Conservation (phyloP, 371 early-diverging fungal genomes). For the Thermomucor indicae-seudaticae region DNA sequence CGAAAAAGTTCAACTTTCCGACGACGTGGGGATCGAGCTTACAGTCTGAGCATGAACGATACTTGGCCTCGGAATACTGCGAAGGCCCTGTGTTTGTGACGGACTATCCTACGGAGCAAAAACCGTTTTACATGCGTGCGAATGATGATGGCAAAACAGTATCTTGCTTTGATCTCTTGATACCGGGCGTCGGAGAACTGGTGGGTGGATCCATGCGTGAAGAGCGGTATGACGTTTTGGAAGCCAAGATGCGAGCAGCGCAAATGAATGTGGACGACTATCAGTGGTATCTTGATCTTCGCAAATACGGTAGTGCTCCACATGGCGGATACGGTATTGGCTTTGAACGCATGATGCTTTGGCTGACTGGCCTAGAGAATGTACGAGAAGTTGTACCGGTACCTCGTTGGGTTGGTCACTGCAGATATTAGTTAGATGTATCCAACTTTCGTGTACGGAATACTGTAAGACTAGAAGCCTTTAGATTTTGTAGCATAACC, state of each 20-base stretch:
- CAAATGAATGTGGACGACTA: conserved; percentile 64
- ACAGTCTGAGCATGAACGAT: conserved; percentile 89
- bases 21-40: conserved; percentile 75
- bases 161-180: conserved; percentile 81
- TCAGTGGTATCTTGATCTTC: conserved; percentile 86
- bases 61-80: conserved; percentile 68
- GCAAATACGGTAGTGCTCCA: conserved; percentile 80
- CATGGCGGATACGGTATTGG: conserved; percentile 96
- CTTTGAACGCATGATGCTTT: conserved; percentile 79
- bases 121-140: conserved; percentile 92
- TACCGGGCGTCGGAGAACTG: conserved; percentile 89
- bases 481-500: too few species aligned
- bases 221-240: conserved; percentile 54
- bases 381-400: conserved; percentile 84
- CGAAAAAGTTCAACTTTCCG: conserved; percentile 56
- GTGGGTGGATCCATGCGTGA: conserved; percentile 91
- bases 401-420: conserved; percentile 63
- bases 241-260: conserved; percentile 49
- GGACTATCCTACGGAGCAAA: conserved; percentile 77
- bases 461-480: too few species aligned
- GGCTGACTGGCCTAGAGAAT: conserved; percentile 78
- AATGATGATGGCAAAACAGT: conserved; percentile 67
- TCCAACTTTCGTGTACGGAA: too few species aligned
- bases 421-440: conserved; percentile 51
- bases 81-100: conserved; percentile 85